Evolutionary conservation across 2,329 filamentous ascomycete genomes (phyloP), one percentile per base, ranked within the genome.

Genomic region (Raffaelea arxii): DNA sequence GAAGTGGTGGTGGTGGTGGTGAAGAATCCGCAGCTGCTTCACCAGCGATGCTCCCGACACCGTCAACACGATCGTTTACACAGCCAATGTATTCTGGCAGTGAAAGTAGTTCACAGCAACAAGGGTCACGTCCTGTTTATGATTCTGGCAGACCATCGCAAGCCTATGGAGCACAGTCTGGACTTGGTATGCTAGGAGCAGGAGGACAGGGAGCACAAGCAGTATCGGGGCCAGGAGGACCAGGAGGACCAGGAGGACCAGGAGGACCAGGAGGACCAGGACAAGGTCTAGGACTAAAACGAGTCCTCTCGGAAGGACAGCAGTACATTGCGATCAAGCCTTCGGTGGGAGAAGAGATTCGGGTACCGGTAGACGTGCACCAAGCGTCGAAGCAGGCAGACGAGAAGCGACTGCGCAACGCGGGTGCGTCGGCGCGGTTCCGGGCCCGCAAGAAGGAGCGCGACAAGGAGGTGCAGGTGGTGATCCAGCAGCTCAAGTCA

Each of bases 401-500:
- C 57, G 86, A 94, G 62, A 94, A 92, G 65, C 75, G 88, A 47
- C 82, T 84, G 61, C 78, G 87, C 44, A 94, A 94, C 58, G 88
- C 88, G 36, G 85, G 85, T 41, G 88, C 88, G 6, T 94, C 87
- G 47, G 86, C 86, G 41, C 76, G 88, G 49, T 92, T 94, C 54
- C 77, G 88, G 46, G 79, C 82, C 58, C 77, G 89, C 49, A 81
- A 88, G 58, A 94, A 94, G 65, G 86, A 89, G 58, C 82, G 84
- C 61, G 86, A 91, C 60, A 78, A 77, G 55, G 83, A 88, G 60
- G 83, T 82, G 48, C 77, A 78, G 16, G 72, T 75, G 46, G 82
- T 77, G 43, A 80, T 91, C 52, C 72, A 84, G 43, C 77, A 80
- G 54, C 68, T 91, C 46, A 82, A 87, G 58, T 71, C 76, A 44